Evolutionary conservation across 2,329 filamentous ascomycete species (phyloP).

Genomic region (Balansia obtecta): DNA sequence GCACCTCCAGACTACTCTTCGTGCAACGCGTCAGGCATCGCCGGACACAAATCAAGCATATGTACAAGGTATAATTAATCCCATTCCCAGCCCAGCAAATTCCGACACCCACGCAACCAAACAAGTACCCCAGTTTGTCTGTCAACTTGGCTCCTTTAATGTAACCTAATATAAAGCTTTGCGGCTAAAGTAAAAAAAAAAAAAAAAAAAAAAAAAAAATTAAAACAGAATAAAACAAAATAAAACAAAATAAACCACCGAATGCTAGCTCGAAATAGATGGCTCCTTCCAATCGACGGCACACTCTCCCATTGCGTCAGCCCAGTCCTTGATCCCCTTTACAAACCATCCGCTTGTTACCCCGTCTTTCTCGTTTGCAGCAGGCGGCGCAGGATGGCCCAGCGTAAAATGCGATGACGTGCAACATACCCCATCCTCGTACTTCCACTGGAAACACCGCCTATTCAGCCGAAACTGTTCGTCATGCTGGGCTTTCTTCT

Average conservation of each 20-base stretch:
- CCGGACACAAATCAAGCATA: too few species aligned
- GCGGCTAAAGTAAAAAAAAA: too few species aligned
- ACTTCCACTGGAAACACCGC: conserved; percentile 35
- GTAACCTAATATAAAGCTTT: background rate
- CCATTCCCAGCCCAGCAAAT: too few species aligned
- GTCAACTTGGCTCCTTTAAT: background rate
- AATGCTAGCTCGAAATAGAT: background rate
- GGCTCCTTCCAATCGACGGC: conserved; percentile 26
- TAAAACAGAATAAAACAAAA: too few species aligned
- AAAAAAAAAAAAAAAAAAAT: too few species aligned
- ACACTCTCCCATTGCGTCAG: conserved; percentile 31
- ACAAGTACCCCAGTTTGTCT: too few species aligned
- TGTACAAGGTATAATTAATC: too few species aligned
- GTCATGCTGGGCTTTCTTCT: conserved; percentile 10
- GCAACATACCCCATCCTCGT: conserved; percentile 31
- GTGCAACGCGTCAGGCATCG: too few species aligned
- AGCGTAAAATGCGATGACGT: conserved; percentile 30
- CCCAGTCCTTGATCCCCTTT: conserved; percentile 34
- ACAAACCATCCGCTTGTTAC: conserved; percentile 34
- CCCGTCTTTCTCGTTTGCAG: conserved; percentile 7
- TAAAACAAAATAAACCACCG: background rate
- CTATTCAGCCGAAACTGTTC: conserved; percentile 19
- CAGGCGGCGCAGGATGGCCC: conserved; percentile 21
- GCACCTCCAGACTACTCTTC: too few species aligned
- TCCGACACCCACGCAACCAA: too few species aligned